A percentile compares a stretch with the other conserved stretches of the same genome.
Conservation (phyloP, 148 eudicot genomes). For the Spergularia bocconei region DNA sequence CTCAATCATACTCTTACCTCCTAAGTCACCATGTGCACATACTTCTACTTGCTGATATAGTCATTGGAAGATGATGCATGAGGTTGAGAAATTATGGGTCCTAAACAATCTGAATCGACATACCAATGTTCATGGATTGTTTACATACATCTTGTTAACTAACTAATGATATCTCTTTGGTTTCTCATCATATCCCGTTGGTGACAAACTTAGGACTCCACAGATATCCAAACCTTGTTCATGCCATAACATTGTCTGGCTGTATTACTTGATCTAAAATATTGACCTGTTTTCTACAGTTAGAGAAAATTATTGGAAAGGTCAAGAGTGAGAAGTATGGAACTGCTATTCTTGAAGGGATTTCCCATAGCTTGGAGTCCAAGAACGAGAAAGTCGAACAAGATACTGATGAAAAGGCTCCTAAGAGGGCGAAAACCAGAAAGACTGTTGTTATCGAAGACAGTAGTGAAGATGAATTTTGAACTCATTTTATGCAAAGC, state of each 20-base stretch:
- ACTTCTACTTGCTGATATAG: no score
- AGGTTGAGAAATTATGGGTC: no score
- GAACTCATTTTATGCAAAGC: constrained; percentile 11
- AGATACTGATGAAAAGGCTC: constrained; percentile 31
- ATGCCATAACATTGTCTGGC: not conserved
- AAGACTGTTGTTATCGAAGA: constrained; percentile 47
- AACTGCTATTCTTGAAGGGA: constrained; percentile 62
- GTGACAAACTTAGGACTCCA: not conserved
- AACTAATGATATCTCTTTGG: no score
- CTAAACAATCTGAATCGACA: no score
- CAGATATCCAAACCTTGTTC: not conserved
- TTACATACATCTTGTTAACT: no score
- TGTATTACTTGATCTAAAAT: not conserved
- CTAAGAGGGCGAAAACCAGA: constrained; percentile 55
- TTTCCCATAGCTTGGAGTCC: constrained; percentile 29
- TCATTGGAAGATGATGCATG: no score
- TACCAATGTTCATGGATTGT: no score
- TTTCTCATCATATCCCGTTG: not conserved
- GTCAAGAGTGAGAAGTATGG: constrained; percentile 81
- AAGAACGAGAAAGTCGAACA: constrained; percentile 24
- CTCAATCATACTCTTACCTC: no score
- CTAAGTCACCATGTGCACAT: no score
- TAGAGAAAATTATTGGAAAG: constrained; percentile 85
- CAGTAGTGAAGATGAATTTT: constrained; percentile 70
- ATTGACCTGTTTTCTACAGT: constrained; percentile 44